Base-by-base conservation (phyloP, 352 stramenopile genomes). In the Pythium biforme region DNA sequence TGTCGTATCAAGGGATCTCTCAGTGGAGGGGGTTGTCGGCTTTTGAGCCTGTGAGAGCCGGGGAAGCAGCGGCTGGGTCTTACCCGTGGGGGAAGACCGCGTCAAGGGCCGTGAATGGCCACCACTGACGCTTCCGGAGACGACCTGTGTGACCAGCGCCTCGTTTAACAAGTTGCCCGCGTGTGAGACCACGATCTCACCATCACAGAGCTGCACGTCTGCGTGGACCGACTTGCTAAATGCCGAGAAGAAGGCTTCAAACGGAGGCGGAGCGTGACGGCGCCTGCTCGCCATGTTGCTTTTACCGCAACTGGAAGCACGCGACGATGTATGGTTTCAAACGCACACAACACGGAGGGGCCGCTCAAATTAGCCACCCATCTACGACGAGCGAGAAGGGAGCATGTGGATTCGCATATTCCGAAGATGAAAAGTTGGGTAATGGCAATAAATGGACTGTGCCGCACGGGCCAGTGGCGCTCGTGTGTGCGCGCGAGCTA, bases 241-340 rank as follows among this genome's bases (percentile, higher is more conserved):
- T 3, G 81, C 81, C 33, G 70, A 62, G 57, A 86, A 88, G 55
- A 90, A 90, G 19, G 84, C 79, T 5, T 88, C 81, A 41, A 90
- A 90, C 27, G 59, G 31, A 8, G 47, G 15, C 7, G 39, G 37
- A 1, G 49, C 41, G 12, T 37, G 31, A n/a, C 7, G 27, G 15
- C 41, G 27, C 27, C n/a, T 54, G 29, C 20, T 12, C 25, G 34
- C 26, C 57, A 64, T 64, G 23, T n/a, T n/a, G n/a, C n/a, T n/a
- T n/a, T n/a, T n/a, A n/a, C n/a, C n/a, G n/a, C n/a, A n/a, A n/a
- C n/a, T n/a, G n/a, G n/a, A n/a, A n/a, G n/a, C n/a, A n/a, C n/a
- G n/a, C n/a, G n/a, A n/a, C n/a, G n/a, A n/a, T n/a, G n/a, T n/a
- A n/a, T n/a, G n/a, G n/a, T n/a, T n/a, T n/a, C n/a, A n/a, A n/a